Conservation (phyloP, 1,139 yeast species). For the Yamadazyma diddensiae region DNA sequence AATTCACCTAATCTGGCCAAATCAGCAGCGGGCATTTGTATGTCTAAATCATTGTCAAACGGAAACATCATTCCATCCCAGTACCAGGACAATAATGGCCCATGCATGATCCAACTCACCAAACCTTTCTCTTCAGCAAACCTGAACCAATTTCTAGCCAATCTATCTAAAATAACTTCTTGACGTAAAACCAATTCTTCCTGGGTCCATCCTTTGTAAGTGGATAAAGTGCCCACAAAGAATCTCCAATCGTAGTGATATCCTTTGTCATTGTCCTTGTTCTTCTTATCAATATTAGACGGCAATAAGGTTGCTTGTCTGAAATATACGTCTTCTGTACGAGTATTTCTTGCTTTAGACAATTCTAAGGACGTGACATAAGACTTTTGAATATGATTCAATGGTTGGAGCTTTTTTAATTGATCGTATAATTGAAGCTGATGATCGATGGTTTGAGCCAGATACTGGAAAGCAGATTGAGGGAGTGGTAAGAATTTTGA, state of each 20-base stretch:
- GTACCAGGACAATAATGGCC: constrained; percentile 35
- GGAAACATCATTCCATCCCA: constrained; percentile 37
- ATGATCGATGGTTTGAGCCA: constrained; percentile 13
- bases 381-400: constrained; percentile 14
- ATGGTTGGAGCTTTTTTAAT: constrained; percentile 1
- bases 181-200: constrained; percentile 20
- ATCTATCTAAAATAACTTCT: constrained; percentile 24
- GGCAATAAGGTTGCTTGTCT: constrained; percentile 18
- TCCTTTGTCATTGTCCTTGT: constrained; percentile 27
- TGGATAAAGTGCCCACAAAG: constrained; percentile 44
- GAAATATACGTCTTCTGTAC: constrained; percentile 22
- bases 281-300: constrained; percentile 14
- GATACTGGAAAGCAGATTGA: constrained; percentile 21
- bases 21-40: constrained; percentile 31
- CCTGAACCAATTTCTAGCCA: constrained; percentile 26
- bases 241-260: constrained; percentile 73
- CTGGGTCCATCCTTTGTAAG: constrained; percentile 19
- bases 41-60: constrained; percentile 29
- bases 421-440: constrained; percentile 16
- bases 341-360: constrained; percentile 17
- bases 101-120: constrained; percentile 37
- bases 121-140: constrained; percentile 33
- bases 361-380: constrained; percentile 21
- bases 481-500: constrained; percentile 12
- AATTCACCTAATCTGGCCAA: constrained; percentile 24